Base-by-base conservation (phyloP, 1,139 yeast species). In the Suhomyces terraborum region DNA sequence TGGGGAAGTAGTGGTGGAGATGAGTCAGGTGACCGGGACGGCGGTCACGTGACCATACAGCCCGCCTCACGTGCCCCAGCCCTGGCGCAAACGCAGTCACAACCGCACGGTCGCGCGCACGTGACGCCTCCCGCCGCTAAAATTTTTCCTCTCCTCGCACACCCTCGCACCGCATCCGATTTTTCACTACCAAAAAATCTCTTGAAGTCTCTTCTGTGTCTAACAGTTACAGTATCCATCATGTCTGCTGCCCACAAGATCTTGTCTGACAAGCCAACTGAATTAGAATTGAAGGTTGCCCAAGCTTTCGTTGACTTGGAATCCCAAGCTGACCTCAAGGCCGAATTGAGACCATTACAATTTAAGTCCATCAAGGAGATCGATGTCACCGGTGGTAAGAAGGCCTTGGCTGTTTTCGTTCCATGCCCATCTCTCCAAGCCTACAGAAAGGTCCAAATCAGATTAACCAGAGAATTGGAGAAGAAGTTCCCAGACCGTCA, bases 401-500 rank as follows among this genome's bases (percentile, higher is more conserved):
- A 89, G 82, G 98, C 98, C 64, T 83, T 93, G 71, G 96, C 93
- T 74, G 80, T 93, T 77, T 93, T 93, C 69, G 97, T 93, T 62
- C 98, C 98, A 73, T 95, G 87, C 62, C 97, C 98, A 77, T 80
- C 89, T 64, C 84, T 93, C 73, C 65, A 80, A 61, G 84, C 86
- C 61, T 91, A 88, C 94, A 96, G 93, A 89, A 89, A 85, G 80
- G 95, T 89, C 64, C 98, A 93, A 82, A 82, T 82, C 69, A 84
- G 88, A 80, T 85, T 93, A 73, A 89, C 97, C 79, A 93, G 98
- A 80, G 98, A 93, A 82, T 88, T 93, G 73, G 98, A 93, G 81
- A 93, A 93, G 95, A 93, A 93, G 81, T 93, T 93, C 91, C 95
- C 97, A 71, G 98, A 93, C 84, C 88, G 96, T 77, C 98, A 93